These are phyloP conservation scores for Buxus sempervirens DNA, from an alignment of 164 flowering plant species.

Conservation along the genomic window DNA sequence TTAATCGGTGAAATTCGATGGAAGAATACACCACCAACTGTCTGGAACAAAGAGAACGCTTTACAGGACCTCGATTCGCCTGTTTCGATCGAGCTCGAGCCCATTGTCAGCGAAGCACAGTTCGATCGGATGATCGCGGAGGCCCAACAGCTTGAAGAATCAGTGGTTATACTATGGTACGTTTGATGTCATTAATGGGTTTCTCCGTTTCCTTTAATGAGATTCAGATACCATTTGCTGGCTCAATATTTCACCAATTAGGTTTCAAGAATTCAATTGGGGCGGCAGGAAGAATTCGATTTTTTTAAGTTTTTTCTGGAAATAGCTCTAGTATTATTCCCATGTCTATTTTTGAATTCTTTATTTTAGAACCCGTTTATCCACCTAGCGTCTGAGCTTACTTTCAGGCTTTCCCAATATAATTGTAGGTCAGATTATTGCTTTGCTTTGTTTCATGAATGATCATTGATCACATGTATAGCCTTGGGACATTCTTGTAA, in stretches of 20 bases:
- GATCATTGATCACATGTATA: neutral
- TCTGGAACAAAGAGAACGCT: conserved; percentile 29
- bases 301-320: too few species aligned
- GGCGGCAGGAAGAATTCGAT: neutral
- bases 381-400: neutral
- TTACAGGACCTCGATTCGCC: conserved; percentile 42
- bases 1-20: conserved; percentile 8
- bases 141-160: conserved; percentile 52
- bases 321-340: too few species aligned
- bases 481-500: neutral
- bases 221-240: too few species aligned
- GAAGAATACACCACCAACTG: conserved; percentile 8
- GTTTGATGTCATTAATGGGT: conserved; percentile 9
- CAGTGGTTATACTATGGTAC: conserved; percentile 62
- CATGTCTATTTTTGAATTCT: neutral
- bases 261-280: too few species aligned
- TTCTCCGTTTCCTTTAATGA: neutral
- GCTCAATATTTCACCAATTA: too few species aligned
- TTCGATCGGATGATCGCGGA: conserved; percentile 61
- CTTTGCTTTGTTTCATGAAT: neutral
- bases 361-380: neutral
- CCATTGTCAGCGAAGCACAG: conserved; percentile 50
- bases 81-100: conserved; percentile 43
- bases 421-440: neutral
- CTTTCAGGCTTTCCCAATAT: too few species aligned